Evolutionary conservation across 2,329 filamentous ascomycete genomes (phyloP).

Genomic region (Stenocarpella maydis): DNA sequence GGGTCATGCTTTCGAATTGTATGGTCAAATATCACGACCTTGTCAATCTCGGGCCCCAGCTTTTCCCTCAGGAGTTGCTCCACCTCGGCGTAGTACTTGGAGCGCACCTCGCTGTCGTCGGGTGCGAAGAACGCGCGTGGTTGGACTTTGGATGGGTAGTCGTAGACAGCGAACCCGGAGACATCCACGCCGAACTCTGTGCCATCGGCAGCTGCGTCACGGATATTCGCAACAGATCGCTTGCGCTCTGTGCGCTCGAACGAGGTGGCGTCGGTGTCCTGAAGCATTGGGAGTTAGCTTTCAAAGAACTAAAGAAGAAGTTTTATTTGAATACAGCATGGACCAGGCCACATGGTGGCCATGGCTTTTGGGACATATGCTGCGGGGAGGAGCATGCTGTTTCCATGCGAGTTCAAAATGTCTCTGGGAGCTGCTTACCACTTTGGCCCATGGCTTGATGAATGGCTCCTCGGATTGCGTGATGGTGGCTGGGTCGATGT

Average conservation of each 20-base stretch:
- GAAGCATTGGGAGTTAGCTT: no score
- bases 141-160: conserved; percentile 57
- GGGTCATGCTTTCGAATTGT: conserved; percentile 68
- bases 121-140: conserved; percentile 54
- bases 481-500: conserved; percentile 64
- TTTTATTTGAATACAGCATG: no score
- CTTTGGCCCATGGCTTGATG: conserved; percentile 70
- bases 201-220: conserved; percentile 49
- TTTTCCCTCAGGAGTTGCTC: conserved; percentile 63
- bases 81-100: conserved; percentile 68
- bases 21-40: conserved; percentile 76
- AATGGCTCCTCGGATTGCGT: conserved; percentile 43
- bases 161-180: conserved; percentile 65
- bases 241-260: conserved; percentile 56
- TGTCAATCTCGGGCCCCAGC: conserved; percentile 60
- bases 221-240: conserved; percentile 62
- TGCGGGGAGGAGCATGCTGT: no score
- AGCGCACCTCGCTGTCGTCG: conserved; percentile 62
- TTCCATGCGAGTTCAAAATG: no score
- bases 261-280: conserved; percentile 65
- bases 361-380: no score
- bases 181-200: conserved; percentile 63
- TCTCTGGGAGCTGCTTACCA: no score
- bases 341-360: no score
- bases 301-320: no score